A percentile compares a stretch with the other conserved stretches of the same genome.
Conservation (phyloP, 352 stramenopile species). For the Pythium aquatile region DNA sequence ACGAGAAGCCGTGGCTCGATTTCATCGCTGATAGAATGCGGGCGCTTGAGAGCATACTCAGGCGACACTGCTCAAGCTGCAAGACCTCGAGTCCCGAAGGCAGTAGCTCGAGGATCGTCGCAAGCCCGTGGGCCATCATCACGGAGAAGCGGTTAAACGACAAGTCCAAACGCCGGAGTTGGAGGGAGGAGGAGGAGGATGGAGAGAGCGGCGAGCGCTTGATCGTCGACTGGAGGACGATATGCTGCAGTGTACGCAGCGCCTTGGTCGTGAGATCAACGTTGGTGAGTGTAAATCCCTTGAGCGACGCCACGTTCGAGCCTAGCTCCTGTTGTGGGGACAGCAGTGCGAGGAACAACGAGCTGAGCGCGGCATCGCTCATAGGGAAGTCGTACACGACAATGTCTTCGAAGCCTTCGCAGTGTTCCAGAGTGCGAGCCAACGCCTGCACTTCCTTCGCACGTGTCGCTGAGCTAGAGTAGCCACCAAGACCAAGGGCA, state of each 20-base stretch:
- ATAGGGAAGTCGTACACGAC: conserved; percentile 49
- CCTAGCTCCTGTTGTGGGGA: conserved; percentile 16
- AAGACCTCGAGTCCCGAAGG: conserved; percentile 48
- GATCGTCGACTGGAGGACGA: conserved; percentile 57
- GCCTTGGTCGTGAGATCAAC: conserved; percentile 38
- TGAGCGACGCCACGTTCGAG: conserved; percentile 27
- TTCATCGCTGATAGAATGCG: conserved; percentile 46
- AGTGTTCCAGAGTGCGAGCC: conserved; percentile 38
- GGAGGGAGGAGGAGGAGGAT: conserved; percentile 8
- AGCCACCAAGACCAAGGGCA: conserved; percentile 1
- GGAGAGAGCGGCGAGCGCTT: conserved; percentile 18
- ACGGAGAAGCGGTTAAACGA: conserved; percentile 67
- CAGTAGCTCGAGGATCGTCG: conserved; percentile 49
- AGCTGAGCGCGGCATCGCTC: conserved; percentile 36
- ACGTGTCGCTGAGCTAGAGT: conserved; percentile 17
- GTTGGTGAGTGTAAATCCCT: conserved; percentile 49
- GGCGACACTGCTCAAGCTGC: conserved; percentile 52
- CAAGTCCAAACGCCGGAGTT: conserved; percentile 49
- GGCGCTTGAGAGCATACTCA: conserved; percentile 35
- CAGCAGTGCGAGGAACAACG: conserved; percentile 53
- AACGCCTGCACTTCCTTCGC: conserved; percentile 50
- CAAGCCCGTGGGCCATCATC: conserved; percentile 45
- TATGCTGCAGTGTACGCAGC: conserved; percentile 49
- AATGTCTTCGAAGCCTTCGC: conserved; percentile 44
- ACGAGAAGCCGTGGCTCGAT: conserved; percentile 45